These are phyloP conservation scores for Hanseniaspora osmophila DNA, from an alignment of 805 yeast genomes.

Conservation along the genomic window DNA sequence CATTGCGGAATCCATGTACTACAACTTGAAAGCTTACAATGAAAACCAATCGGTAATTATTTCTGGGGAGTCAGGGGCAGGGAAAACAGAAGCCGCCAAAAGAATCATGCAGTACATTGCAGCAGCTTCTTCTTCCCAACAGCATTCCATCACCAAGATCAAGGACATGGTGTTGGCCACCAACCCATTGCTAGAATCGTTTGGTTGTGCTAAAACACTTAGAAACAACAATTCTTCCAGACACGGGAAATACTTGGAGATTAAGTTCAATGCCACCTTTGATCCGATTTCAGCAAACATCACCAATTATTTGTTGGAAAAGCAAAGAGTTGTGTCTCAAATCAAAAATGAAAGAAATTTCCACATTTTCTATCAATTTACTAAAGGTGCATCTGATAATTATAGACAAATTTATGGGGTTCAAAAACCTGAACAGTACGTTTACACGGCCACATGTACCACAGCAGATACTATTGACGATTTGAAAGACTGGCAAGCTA, in stretches of 20 bases:
- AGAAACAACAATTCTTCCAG: constrained; percentile 96
- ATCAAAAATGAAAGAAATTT: constrained; percentile 85
- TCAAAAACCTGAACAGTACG: constrained; percentile 85
- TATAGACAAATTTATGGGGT: constrained; percentile 79
- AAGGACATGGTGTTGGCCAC: constrained; percentile 97
- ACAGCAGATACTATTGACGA: constrained; percentile 82
- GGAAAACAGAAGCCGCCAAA: constrained; percentile 96
- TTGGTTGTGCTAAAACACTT: constrained; percentile 95
- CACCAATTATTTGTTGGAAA: constrained; percentile 86
- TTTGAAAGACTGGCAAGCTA: constrained; percentile 60
- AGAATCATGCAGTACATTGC: constrained; percentile 95
- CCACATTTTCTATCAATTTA: constrained; percentile 91
- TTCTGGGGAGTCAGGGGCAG: constrained; percentile 96
- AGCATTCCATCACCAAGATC: constrained; percentile 64
- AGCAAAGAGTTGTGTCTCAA: constrained; percentile 94
- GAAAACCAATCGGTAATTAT: constrained; percentile 96
- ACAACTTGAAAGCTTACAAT: constrained; percentile 82
- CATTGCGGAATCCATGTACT: constrained; percentile 93
- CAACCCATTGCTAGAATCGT: constrained; percentile 94
- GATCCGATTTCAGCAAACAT: constrained; percentile 94
- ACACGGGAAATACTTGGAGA: constrained; percentile 91
- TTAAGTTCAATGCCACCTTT: constrained; percentile 63
- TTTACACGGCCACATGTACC: constrained; percentile 80
- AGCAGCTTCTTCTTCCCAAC: constrained; percentile 52
- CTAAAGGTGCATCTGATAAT: constrained; percentile 75